Percentiles rank a stretch among this genome's conserved stretches.
phyloP scores from a whole-genome alignment of 345 rosid genomes.

The Streptanthus diversifolius region DNA sequence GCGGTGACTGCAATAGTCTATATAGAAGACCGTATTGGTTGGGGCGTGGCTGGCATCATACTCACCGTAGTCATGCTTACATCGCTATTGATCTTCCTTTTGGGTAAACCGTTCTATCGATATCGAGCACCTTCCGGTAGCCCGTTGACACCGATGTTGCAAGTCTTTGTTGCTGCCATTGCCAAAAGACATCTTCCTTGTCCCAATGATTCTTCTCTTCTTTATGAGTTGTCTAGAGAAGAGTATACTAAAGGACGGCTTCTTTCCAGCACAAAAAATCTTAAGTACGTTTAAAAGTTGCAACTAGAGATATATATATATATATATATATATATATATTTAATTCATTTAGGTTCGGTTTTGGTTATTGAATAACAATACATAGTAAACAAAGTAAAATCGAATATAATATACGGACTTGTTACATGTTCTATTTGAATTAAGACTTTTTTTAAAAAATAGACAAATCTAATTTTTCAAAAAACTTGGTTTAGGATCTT shows the following conservation, averaged over 20 bases:
- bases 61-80: slow-evolving; percentile 60
- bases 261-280: slow-evolving; percentile 60
- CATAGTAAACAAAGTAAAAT: neutral
- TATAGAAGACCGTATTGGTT: slow-evolving; percentile 69
- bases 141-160: slow-evolving; percentile 80
- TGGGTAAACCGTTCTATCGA: slow-evolving; percentile 71
- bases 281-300: slow-evolving; percentile 50
- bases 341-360: neutral
- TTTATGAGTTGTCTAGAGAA: slow-evolving; percentile 51
- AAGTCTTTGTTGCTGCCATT: slow-evolving; percentile 73
- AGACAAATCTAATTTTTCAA: neutral
- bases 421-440: neutral
- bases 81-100: slow-evolving; percentile 55
- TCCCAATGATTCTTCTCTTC: slow-evolving; percentile 50
- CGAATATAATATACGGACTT: neutral
- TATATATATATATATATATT: neutral
- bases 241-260: slow-evolving; percentile 48
- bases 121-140: slow-evolving; percentile 66
- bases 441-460: too few relatives aligned
- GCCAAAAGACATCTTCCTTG: slow-evolving; percentile 59
- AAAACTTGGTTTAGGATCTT: neutral
- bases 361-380: neutral
- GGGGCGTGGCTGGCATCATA: slow-evolving; percentile 78
- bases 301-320: neutral
- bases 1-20: slow-evolving; percentile 74